Evolutionary conservation across 2,329 filamentous ascomycete genomes (phyloP), one percentile per base, ranked within the genome.

Genomic region (Didymella arachidicola): DNA sequence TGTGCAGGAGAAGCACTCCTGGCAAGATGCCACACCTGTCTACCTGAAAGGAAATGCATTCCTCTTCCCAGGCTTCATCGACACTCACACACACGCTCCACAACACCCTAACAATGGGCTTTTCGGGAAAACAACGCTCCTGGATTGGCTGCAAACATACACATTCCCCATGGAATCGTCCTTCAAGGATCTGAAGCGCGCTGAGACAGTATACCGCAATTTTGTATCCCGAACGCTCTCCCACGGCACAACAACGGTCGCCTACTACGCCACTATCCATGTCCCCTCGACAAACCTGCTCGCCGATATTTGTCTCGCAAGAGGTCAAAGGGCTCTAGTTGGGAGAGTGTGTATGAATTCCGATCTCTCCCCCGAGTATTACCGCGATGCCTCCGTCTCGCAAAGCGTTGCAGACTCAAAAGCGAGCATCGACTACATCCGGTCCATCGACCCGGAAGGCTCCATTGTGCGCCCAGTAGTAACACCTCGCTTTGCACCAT

Each of bases 81-180:
- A 99, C 77, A 97, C 95, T 0, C 95, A 99, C 76, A 90, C 97
- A 57, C 95, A 99, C 75, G 95, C 95, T 8, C 86, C 93, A 0
- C 95, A 99, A 79, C 97, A 97, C 71, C 93, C 94, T 57, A 99
- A 99, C 72, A 87, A 87, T 1, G 95, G 95, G 59, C 89, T 99
- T 63, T 98, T 98, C 74, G 95, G 95, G 71, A 95, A 93, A 65
- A 89, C 91, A 0, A 97, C 94, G 0, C 87, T 99, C 30, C 85
- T 99, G 14, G 90, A 95, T 78, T 99, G 95, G 95, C 83, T 99
- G 5, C 86, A 93, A 69, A 95, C 84, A 16, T 98, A 99, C 80
- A 99, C 95, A 0, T 99, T 98, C 73, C 95, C 95, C 0, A 85
- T 97, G 62, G 95, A 99, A 78, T 83, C 89, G 1, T 93, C 90